Evolutionary conservation across 306 rosid species (phyloP), one percentile per base, ranked within the genome.

Genomic region (Gleditsia sinensis): DNA sequence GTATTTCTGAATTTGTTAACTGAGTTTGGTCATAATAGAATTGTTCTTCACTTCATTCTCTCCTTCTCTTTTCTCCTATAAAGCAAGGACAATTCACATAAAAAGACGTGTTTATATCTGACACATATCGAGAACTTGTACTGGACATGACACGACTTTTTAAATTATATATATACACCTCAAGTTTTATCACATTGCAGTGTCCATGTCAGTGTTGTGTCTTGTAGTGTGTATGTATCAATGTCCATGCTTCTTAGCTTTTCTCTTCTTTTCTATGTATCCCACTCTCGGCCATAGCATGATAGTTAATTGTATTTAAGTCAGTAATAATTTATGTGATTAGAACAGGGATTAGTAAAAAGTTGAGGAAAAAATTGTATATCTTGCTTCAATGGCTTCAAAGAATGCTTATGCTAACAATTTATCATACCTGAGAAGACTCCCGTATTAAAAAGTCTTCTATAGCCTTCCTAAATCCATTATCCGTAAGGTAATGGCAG

Each of bases 401-500:
- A 53, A 77, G 59, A 75, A 60, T 43, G 51, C 58, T 13, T 24
- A 68, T 56, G 25, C 9, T 32, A 45, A 45, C 21, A 43, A 75
- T 64, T 69, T 27, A 53, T 30, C 68, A 56, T 85, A 91, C 97
- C 98, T 94, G 98, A 71, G 91, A 69, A 59, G 98, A 80, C 81
- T 91, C 97, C 13, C 97, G 96, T 14, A 78, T 70, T 69, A 94
- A 67, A 68, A 91, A 91, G 61, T 91, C 91, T 70, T 83, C 70
- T 58, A 91, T 94, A 67, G 92, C 87, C 17, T 67, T 80, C 85
- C 85, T 76, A 78, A 91, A 91, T 75, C 83, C 88, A 61, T 78
- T 83, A 78, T 94, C 82, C 17, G 74, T 53, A 53, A 94, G 88
- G 84, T 88, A 94, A 83, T 94, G 98, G 71, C 91, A 85, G 84